phyloP scores from a whole-genome alignment of 305 asterid species.

The Fraxinus latifolia region DNA sequence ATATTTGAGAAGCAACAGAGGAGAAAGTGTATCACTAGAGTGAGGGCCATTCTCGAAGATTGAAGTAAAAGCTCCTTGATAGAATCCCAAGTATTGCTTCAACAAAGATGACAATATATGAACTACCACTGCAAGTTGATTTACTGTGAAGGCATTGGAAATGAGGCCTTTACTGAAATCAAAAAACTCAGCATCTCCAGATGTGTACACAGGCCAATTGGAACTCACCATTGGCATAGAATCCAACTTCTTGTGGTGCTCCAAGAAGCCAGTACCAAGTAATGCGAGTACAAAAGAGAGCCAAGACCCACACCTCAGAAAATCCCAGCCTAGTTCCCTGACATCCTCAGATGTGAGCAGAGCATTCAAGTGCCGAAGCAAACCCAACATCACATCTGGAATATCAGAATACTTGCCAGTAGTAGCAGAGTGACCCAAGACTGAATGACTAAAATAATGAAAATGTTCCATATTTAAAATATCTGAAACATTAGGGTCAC shows the following conservation, averaged over 20 bases:
- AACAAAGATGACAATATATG: constrained; percentile 68
- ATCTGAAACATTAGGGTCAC: constrained; percentile 44
- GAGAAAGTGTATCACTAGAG: constrained; percentile 45
- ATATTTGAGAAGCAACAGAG: constrained; percentile 61
- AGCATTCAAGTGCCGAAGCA: constrained; percentile 60
- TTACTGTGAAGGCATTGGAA: constrained; percentile 41
- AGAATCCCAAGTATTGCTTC: constrained; percentile 56
- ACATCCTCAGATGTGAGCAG: constrained; percentile 44
- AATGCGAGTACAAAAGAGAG: constrained; percentile 67
- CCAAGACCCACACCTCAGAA: constrained; percentile 75
- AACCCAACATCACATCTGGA: constrained; percentile 51
- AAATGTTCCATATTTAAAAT: constrained; percentile 51
- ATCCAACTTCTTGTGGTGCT: constrained; percentile 31
- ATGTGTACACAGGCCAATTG: constrained; percentile 39
- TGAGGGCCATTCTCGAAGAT: constrained; percentile 42
- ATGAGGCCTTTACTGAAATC: constrained; percentile 48
- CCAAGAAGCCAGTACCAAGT: constrained; percentile 52
- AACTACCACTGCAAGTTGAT: constrained; percentile 49
- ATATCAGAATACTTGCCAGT: constrained; percentile 34
- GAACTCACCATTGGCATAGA: constrained; percentile 30
- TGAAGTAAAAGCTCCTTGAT: constrained; percentile 66
- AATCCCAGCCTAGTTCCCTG: constrained; percentile 70
- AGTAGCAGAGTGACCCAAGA: constrained; percentile 42
- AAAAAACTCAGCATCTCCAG: constrained; percentile 59
- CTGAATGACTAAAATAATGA: constrained; percentile 52